Conservation (phyloP, 2,329 filamentous ascomycete genomes). For the Diaporthe sp. region DNA sequence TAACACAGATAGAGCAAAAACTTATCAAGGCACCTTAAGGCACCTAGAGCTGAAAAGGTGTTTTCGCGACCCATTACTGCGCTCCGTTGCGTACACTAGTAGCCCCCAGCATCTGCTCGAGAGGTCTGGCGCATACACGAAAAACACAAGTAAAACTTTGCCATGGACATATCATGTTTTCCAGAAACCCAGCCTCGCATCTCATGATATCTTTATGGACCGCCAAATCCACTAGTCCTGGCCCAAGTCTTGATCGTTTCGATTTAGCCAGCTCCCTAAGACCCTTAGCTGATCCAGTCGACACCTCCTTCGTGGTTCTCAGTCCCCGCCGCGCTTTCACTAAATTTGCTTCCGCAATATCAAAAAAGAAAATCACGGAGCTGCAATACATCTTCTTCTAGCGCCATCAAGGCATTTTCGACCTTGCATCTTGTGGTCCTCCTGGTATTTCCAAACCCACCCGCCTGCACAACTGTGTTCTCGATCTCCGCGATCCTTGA, state of each 20-base stretch:
- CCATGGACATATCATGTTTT: not conserved
- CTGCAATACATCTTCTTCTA: not conserved
- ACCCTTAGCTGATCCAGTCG: not conserved
- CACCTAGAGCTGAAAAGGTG: not conserved
- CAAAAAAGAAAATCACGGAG: not conserved
- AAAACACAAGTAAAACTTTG: no score
- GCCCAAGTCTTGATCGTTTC: not conserved
- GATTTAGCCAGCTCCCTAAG: not conserved
- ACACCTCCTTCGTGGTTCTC: not conserved
- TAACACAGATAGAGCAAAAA: not conserved
- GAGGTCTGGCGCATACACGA: not conserved
- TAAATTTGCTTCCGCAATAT: not conserved
- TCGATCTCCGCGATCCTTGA: not conserved
- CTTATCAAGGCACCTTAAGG: not conserved
- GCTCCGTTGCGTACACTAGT: not conserved
- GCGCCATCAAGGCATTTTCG: not conserved
- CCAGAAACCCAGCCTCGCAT: no score
- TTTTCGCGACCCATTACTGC: no score
- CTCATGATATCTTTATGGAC: not conserved
- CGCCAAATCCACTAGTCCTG: not conserved
- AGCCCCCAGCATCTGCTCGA: not conserved
- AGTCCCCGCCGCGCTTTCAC: not conserved
- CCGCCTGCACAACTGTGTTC: no score
- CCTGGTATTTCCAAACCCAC: not conserved
- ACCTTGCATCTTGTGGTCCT: not conserved